Evolutionary conservation across 208 protist species (phyloP), one percentile per base, ranked within the genome.

Genomic region (Leishmania lainsoni): DNA sequence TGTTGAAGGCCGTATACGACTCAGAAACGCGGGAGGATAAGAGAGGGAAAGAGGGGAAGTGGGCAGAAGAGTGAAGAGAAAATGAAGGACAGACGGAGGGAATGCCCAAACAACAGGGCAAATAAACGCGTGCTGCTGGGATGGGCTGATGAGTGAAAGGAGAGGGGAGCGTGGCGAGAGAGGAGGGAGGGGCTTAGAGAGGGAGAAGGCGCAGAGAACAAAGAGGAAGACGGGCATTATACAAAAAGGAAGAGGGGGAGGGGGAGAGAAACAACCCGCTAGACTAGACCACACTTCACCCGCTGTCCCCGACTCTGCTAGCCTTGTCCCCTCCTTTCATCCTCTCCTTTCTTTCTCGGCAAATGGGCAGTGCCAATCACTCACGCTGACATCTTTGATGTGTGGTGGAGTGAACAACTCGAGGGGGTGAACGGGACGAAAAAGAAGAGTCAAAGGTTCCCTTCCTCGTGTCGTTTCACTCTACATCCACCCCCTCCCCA

Each of bases 21-120:
- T 45, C 42, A 45, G 42, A 29, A 66, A 32, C 0, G 59, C 59
- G 59, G 14, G n/a, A 66, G 73, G 73, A 77, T 65, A 39, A 51
- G 17, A 79, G 20, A 72, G 20, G 14, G n/a, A 6, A 77, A 6
- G 42, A 45, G 42, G 42, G 42, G 22, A 35, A 10, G 32, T 69
- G 56, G 26, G 73, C 26, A 5, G n/a, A 77, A 65, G 32, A 76
- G 73, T 20, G 72, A 81, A 14, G 78, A 81, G 65, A 82, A 82
- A 39, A 75, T 39, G 68, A 14, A 65, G 54, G 26, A 78, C 22
- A 61, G 56, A 61, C 56, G 56, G 22, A 61, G 22, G 56, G 22
- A 61, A 61, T 61, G 56, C 0, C 56, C 17, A 61, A 16, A 61
- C 17, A 16, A 61, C 22, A 61, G 42, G 42, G 42, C 42, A 45